Percentiles rank a stretch among this genome's conserved stretches.
Conservation (phyloP, 768 basidiomycete genomes). For the Gyrodon lividus region DNA sequence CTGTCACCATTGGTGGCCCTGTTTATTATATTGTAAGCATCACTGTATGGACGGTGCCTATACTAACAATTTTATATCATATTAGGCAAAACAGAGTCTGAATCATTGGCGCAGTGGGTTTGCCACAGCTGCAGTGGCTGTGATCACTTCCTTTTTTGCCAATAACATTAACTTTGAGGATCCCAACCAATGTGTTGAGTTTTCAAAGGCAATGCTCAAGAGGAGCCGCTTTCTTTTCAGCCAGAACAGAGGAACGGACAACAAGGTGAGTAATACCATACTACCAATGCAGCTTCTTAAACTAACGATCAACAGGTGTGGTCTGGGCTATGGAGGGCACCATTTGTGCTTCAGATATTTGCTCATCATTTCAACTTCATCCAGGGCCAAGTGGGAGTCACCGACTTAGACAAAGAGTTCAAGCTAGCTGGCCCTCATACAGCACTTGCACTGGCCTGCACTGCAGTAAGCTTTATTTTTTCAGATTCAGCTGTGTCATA, state of each 20-base stretch:
- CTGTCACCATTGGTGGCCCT: neutral
- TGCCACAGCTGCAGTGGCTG: neutral
- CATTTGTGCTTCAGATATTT: neutral
- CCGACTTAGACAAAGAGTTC: neutral
- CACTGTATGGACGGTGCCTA: neutral
- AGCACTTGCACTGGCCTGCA: neutral
- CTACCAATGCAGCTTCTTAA: neutral
- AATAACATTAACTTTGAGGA: slow-evolving; percentile 1
- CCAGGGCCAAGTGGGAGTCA: neutral
- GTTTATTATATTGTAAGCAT: neutral
- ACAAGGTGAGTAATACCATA: slow-evolving; percentile 1
- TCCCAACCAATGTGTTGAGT: neutral
- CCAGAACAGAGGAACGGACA: slow-evolving; percentile 4
- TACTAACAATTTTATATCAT: neutral
- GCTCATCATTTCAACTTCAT: slow-evolving; percentile 4
- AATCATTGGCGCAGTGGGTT: slow-evolving; percentile 3
- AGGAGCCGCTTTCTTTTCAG: slow-evolving; percentile 7
- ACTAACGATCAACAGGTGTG: neutral
- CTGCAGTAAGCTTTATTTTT: neutral
- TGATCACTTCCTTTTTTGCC: slow-evolving; percentile 1
- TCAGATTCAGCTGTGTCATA: no score
- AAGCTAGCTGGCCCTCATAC: neutral
- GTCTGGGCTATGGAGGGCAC: slow-evolving; percentile 2
- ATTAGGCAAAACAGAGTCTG: slow-evolving; percentile 5
- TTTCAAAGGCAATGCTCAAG: slow-evolving; percentile 4